Evolutionary conservation across 345 rosid genomes (phyloP).

Genomic region (Salix purpurea): DNA sequence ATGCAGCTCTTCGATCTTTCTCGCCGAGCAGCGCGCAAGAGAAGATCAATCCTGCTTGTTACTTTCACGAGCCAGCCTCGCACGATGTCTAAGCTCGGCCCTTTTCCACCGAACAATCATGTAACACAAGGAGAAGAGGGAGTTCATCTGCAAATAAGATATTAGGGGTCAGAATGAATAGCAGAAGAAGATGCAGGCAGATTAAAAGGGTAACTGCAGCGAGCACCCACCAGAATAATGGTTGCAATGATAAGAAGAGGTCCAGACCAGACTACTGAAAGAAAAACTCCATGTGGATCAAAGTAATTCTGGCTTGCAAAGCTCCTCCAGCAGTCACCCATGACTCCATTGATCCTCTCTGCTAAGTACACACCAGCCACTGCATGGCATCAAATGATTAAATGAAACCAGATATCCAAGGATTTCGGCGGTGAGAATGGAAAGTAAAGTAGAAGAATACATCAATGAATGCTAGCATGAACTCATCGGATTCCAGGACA

Average conservation of each 20-base stretch:
- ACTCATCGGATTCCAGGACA: neutral
- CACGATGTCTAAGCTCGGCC: constrained; percentile 92
- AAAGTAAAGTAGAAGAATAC: neutral
- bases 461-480: neutral
- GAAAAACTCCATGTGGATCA: constrained; percentile 75
- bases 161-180: neutral
- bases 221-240: constrained; percentile 63
- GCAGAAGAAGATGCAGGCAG: neutral
- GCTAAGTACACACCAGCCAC: constrained; percentile 92
- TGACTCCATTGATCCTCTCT: constrained; percentile 62
- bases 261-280: constrained; percentile 89
- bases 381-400: constrained; percentile 27
- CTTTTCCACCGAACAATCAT: constrained; percentile 85
- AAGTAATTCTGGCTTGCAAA: constrained; percentile 90
- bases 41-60: constrained; percentile 62
- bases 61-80: constrained; percentile 50
- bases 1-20: neutral
- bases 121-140: constrained; percentile 72
- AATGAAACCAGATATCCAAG: neutral
- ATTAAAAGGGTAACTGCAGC: neutral
- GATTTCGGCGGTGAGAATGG: neutral
- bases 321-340: constrained; percentile 68
- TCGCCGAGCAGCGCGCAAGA: neutral
- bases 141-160: constrained; percentile 59
- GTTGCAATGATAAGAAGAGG: constrained; percentile 81